Conservation (phyloP, 2,329 filamentous ascomycete genomes). For the Sporothrix brasiliensis region DNA sequence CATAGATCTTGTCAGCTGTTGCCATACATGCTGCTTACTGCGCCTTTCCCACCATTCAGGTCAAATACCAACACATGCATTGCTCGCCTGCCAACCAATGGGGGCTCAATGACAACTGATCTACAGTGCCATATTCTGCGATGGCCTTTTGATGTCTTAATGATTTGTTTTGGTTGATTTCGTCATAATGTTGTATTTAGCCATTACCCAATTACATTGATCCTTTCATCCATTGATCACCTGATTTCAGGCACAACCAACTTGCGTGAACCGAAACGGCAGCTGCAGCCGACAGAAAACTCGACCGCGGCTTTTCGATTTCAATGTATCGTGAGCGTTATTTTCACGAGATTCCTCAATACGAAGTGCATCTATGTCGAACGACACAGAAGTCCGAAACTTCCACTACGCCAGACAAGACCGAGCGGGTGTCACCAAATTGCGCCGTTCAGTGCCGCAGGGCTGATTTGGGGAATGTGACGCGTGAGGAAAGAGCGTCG, state of each 20-base stretch:
- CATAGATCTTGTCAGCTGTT: slow-evolving; percentile 28
- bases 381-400: too few species aligned
- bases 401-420: background rate
- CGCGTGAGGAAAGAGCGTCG: background rate
- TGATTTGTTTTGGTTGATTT: slow-evolving; percentile 17
- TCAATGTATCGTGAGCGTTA: too few species aligned
- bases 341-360: too few species aligned
- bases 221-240: slow-evolving; percentile 4
- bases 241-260: background rate
- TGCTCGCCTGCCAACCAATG: slow-evolving; percentile 24
- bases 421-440: background rate
- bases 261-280: slow-evolving; percentile 2
- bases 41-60: slow-evolving; percentile 9
- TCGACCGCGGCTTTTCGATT: too few species aligned
- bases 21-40: slow-evolving; percentile 26
- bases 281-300: background rate
- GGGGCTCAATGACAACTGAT: slow-evolving; percentile 15
- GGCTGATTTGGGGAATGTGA: background rate
- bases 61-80: slow-evolving; percentile 26
- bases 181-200: slow-evolving; percentile 21
- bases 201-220: slow-evolving; percentile 10
- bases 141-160: slow-evolving; percentile 7
- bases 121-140: background rate
- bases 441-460: background rate
- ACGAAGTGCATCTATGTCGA: background rate